Base-by-base conservation (phyloP, 352 stramenopile species). In the Phytopythium aichiense region DNA sequence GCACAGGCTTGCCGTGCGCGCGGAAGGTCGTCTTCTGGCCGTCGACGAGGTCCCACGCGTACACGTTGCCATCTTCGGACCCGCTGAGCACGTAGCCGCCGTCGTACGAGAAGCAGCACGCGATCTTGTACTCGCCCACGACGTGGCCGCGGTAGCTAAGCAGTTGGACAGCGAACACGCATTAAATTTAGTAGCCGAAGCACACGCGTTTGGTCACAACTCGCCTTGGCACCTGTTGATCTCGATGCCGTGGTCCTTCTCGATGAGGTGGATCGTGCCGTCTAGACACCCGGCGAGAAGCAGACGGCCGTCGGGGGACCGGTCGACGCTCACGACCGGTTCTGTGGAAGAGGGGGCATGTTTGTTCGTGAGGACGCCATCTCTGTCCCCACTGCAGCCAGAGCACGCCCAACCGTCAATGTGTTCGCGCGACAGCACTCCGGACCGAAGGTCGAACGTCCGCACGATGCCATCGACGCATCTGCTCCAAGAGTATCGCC, bases 401-500 rank as follows among this genome's bases (percentile, higher is more conserved):
- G 9, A 16, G 35, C 35, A 38, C 9, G 2, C 22, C 50, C 22
- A 68, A 88, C 79, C 81, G 30, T 92, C 68, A 51, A 94, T 87
- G 65, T 95, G 69, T 52, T 96, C 88, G 38, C 81, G 69, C 37
- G 72, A 79, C 12, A 96, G 58, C 49, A 73, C 71, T 2, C 87
- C 88, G 20, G 74, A 82, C 12, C 88, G 80, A 31, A 96, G 59
- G 66, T 97, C 89, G 60, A 93, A 97, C 13, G 83, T 94, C 28
- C 88, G 77, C 38, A 97, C 81, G 56, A 77, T 67, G 20, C 89
- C 87, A 63, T 97, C 89, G 23, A 97, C 89, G 57, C 79, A 94
- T 2, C 84, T 92, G 45, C 9, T 18, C 45, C n/a, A 13, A 30
- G 8, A 25, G 11, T 23, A 31, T 31, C 33, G 22, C 4, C 4